Base-by-base conservation (phyloP, 2,329 filamentous ascomycete species). In the Leptographium wingfieldii region DNA sequence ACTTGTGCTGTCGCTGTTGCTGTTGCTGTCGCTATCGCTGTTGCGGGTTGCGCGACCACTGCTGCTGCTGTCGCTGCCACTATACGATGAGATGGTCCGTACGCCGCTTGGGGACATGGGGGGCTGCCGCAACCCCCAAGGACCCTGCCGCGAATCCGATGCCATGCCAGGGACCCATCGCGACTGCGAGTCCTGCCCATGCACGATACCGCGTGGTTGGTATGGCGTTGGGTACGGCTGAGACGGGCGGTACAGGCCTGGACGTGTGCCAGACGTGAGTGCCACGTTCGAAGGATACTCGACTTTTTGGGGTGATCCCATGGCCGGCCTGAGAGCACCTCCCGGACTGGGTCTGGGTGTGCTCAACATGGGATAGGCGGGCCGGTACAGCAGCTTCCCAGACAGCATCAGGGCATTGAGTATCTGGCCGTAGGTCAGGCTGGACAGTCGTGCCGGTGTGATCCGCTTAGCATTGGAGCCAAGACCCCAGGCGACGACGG, bases 401-500 rank as follows among this genome's bases (percentile, higher is more conserved):
- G 63, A 59, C 49, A 63, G 59, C 22, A 59, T 33, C 5, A 65
- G 54, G 58, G 61, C 27, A 52, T n/a, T 56, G 35, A 59, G 5
- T 22, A 65, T 25, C 58, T 61, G 43, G 27, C 9, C 3, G 40
- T 63, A 63, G 35, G 59, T 58, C 22, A 65, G 51, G 3, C 3
- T 19, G 9, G 16, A 31, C 11, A 58, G 27, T 7, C 60, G 58
- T 19, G 3, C 11, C 1, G 56, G n/a, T 19, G 60, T 12, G 46
- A 63, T 1, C 11, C 19, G 33, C 33, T 59, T 7, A 5, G 33
- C 62, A 10, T 46, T 57, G 57, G 49, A n/a, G 38, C 60, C 63
- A 33, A 65, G 57, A 3, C 56, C 63, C 63, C 63, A 65, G 56
- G 55, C 63, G 29, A 49, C 48, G n/a, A 49, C 54, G 12, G 22